Percentiles rank a stretch among this genome's conserved stretches.
Evolutionary conservation across 352 stramenopile genomes (phyloP).

Genomic region (Phytophthora idaei): DNA sequence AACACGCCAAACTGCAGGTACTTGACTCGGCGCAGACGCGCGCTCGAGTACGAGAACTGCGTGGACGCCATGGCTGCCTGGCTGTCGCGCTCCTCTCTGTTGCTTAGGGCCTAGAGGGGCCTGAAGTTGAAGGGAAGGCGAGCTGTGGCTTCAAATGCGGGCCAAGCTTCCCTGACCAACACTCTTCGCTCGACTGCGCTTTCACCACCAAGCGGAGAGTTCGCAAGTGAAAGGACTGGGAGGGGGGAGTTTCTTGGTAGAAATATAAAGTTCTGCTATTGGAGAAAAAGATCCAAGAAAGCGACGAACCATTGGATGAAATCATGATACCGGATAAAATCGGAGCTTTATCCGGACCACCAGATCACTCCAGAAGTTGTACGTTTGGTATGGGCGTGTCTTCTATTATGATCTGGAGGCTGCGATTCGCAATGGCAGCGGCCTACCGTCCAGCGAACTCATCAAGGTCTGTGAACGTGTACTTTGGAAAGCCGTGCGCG

Average conservation of each 20-base stretch:
- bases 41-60: constrained; percentile 96
- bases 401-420: too few species aligned
- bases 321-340: constrained; percentile 10
- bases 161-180: constrained; percentile 25
- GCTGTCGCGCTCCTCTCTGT: not conserved
- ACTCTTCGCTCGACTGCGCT: constrained; percentile 29
- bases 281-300: constrained; percentile 22
- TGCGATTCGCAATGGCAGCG: not conserved
- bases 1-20: constrained; percentile 99
- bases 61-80: constrained; percentile 65
- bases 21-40: constrained; percentile 95
- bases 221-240: constrained; percentile 61
- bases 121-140: not conserved
- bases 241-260: constrained; percentile 24
- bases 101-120: not conserved
- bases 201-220: constrained; percentile 70
- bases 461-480: constrained; percentile 26
- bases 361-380: too few species aligned
- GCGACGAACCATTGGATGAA: constrained; percentile 12
- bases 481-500: constrained; percentile 14
- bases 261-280: constrained; percentile 24
- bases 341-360: constrained; percentile 8
- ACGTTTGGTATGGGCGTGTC: too few species aligned
- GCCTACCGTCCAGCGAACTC: constrained; percentile 31
- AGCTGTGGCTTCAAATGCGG: constrained; percentile 6